These are phyloP conservation scores for Sphagnum contortum DNA, from an alignment of 225 moss, liverwort and hornwort species.

Conservation along the genomic window DNA sequence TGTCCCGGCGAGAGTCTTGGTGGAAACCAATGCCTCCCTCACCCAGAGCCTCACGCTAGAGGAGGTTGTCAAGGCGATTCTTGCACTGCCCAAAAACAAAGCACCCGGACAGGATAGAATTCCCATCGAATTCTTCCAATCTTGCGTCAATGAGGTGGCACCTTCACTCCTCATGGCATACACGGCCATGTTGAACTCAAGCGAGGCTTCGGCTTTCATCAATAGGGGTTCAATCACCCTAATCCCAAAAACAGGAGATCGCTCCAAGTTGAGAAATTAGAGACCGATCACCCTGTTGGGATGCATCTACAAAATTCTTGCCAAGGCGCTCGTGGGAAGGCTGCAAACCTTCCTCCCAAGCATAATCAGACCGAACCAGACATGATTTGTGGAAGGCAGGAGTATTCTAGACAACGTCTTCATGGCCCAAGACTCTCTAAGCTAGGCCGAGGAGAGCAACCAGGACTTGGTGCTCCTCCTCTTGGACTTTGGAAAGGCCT, in stretches of 20 bases:
- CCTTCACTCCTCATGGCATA: neutral
- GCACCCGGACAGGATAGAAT: slow-evolving; percentile 3
- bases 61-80: neutral
- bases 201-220: neutral
- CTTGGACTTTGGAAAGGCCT: too few relatives aligned
- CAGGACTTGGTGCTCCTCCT: too few relatives aligned
- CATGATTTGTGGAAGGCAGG: neutral
- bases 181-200: neutral
- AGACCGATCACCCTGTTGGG: neutral
- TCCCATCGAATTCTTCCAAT: slow-evolving; percentile 4
- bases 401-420: too few relatives aligned
- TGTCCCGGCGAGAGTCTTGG: neutral
- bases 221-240: neutral
- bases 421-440: too few relatives aligned
- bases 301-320: neutral
- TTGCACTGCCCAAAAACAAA: neutral
- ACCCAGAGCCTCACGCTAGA: neutral
- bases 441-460: too few relatives aligned
- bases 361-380: neutral
- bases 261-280: neutral
- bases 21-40: neutral
- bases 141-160: neutral
- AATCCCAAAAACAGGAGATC: neutral
- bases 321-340: neutral
- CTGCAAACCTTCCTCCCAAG: neutral